phyloP scores from a whole-genome alignment of 2,329 filamentous ascomycete species.

The Lojkania enalia region DNA sequence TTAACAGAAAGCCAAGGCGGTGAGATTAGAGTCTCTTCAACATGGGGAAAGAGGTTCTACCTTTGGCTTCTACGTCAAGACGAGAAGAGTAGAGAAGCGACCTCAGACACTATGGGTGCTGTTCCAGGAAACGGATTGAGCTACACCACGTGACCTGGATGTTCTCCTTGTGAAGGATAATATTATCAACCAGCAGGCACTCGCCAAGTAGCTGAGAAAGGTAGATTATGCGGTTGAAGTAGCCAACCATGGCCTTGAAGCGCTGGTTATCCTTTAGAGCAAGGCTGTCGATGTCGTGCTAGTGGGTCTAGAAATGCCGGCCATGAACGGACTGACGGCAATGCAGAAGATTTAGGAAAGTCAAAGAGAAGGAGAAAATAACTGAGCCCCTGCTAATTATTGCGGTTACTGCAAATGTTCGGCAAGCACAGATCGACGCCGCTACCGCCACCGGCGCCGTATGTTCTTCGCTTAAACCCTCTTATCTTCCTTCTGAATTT shows the following conservation, averaged over 20 bases:
- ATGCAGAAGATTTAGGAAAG: conserved; percentile 50
- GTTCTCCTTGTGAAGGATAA: conserved; percentile 47
- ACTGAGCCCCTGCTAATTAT: conserved; percentile 38
- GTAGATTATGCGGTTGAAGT: conserved; percentile 34
- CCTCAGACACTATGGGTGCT: conserved; percentile 16
- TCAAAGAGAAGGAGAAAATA: conserved; percentile 24
- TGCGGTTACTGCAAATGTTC: conserved; percentile 44
- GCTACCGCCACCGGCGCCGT: conserved; percentile 41
- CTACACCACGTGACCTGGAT: conserved; percentile 23
- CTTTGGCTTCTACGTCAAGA: conserved; percentile 52
- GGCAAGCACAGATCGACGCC: conserved; percentile 40
- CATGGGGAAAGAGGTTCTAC: conserved; percentile 43
- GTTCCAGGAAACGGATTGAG: conserved; percentile 10
- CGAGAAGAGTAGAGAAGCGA: conserved; percentile 25
- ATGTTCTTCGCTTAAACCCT: conserved; percentile 8
- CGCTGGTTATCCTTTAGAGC: conserved; percentile 35
- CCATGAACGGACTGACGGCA: conserved; percentile 50
- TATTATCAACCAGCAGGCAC: conserved; percentile 44
- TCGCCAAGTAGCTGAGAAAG: conserved; percentile 42
- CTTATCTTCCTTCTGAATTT: not conserved
- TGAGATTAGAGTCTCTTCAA: conserved; percentile 50
- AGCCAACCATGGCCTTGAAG: conserved; percentile 45
- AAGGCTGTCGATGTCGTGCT: conserved; percentile 38
- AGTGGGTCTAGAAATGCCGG: conserved; percentile 61
- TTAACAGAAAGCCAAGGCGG: conserved; percentile 51